Conservation (phyloP, 805 yeast species). For the Metschnikowia noctiluminum region DNA sequence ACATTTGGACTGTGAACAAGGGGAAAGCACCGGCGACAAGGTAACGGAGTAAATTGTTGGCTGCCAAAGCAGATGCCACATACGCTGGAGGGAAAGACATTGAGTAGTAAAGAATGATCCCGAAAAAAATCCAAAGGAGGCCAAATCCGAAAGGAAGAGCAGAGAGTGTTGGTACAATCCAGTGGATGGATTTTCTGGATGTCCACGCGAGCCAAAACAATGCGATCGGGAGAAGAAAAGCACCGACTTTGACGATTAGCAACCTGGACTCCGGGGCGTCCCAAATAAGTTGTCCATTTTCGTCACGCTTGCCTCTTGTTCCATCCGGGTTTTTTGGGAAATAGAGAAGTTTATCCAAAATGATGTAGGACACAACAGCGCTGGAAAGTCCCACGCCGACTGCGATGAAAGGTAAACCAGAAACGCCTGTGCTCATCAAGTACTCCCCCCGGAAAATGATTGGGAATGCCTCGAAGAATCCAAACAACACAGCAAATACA, state of each 20-base stretch:
- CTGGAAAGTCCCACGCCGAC: conserved; percentile 64
- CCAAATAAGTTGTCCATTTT: conserved; percentile 50
- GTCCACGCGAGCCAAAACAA: conserved; percentile 86
- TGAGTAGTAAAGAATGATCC: conserved; percentile 65
- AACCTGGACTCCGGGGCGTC: conserved; percentile 62
- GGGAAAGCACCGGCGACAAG: conserved; percentile 78
- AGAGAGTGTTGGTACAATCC: conserved; percentile 74
- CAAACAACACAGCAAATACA: conserved; percentile 73
- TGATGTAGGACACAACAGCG: conserved; percentile 53
- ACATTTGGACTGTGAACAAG: conserved; percentile 82
- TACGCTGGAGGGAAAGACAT: conserved; percentile 69
- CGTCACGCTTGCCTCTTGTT: conserved; percentile 52
- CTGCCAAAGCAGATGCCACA: conserved; percentile 87
- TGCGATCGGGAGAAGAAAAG: conserved; percentile 61
- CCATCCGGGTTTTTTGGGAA: conserved; percentile 64
- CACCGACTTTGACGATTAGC: conserved; percentile 62
- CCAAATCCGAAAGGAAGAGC: conserved; percentile 82
- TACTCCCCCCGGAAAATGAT: conserved; percentile 68
- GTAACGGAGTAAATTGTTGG: conserved; percentile 78
- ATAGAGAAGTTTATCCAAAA: conserved; percentile 45
- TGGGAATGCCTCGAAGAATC: conserved; percentile 78
- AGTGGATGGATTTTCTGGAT: conserved; percentile 55
- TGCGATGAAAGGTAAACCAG: conserved; percentile 69
- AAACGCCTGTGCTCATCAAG: conserved; percentile 53
- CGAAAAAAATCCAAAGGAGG: conserved; percentile 65